Percentiles rank a stretch among this genome's conserved stretches.
These are phyloP conservation scores for Microbotryum lychnidis-dioicae DNA, from an alignment of 1,284 basidiomycete species.

Conservation along the genomic window DNA sequence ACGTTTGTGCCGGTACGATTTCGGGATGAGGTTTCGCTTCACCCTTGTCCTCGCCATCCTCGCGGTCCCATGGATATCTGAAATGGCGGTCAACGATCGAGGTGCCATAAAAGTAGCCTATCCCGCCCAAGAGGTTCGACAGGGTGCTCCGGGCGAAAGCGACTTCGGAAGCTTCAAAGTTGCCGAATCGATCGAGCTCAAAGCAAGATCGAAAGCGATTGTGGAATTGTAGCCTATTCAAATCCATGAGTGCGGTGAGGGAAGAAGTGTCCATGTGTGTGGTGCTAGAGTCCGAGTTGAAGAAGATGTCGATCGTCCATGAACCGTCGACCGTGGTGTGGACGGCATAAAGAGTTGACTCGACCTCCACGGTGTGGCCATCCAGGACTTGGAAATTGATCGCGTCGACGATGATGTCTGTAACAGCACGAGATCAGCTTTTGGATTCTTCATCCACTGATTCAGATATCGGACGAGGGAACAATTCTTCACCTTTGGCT, in stretches of 20 bases:
- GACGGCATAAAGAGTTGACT: slow-evolving; percentile 72
- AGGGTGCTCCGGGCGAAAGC: slow-evolving; percentile 78
- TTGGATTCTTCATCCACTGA: no score
- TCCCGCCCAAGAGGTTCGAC: slow-evolving; percentile 78
- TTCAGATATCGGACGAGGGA: no score
- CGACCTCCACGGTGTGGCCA: slow-evolving; percentile 45
- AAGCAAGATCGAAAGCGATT: slow-evolving; percentile 61
- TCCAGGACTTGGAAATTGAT: slow-evolving; percentile 49
- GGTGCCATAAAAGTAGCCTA: slow-evolving; percentile 89
- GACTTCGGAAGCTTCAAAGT: slow-evolving; percentile 45
- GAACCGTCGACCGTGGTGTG: slow-evolving; percentile 72
- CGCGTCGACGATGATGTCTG: slow-evolving; percentile 60
- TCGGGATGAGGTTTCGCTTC: slow-evolving; percentile 43
- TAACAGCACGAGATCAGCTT: background rate
- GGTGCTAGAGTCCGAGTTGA: slow-evolving; percentile 58
- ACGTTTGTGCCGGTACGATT: slow-evolving; percentile 60
- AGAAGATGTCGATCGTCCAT: slow-evolving; percentile 80
- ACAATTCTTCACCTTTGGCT: no score
- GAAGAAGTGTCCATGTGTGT: slow-evolving; percentile 49
- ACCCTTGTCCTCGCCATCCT: slow-evolving; percentile 45
- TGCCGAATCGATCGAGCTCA: slow-evolving; percentile 44
- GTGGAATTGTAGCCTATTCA: slow-evolving; percentile 56
- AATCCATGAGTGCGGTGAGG: slow-evolving; percentile 59
- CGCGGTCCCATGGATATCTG: slow-evolving; percentile 73
- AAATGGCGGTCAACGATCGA: slow-evolving; percentile 78